Conservation (phyloP, 176 grass and related monocot species). For the Panicum miliaceum region DNA sequence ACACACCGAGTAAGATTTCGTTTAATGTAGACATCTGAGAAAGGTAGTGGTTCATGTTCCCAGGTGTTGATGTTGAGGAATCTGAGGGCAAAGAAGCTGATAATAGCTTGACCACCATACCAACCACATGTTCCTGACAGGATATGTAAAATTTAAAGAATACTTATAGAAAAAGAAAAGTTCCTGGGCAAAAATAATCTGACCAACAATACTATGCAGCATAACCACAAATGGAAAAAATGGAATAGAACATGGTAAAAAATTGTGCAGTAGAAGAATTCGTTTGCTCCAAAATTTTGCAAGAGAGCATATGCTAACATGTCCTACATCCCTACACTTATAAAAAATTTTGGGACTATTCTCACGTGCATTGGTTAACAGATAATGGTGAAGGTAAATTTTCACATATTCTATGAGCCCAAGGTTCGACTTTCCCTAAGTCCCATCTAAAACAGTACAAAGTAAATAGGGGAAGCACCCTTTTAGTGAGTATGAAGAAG, state of each 20-base stretch:
- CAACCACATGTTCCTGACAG: conserved; percentile 85
- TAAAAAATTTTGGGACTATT: background rate
- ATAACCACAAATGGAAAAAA: conserved; percentile 3
- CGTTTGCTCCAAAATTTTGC: background rate
- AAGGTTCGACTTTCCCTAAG: background rate
- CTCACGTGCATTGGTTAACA: background rate
- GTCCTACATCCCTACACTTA: background rate
- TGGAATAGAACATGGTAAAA: background rate
- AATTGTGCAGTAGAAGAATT: background rate
- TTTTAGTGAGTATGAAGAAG: background rate
- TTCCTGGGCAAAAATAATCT: conserved; percentile 9
- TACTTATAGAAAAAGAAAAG: background rate
- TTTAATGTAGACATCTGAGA: conserved; percentile 79
- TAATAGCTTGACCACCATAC: conserved; percentile 72
- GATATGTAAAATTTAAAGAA: conserved; percentile 38
- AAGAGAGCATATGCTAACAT: background rate
- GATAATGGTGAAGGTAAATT: background rate
- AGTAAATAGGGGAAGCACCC: conserved; percentile 9
- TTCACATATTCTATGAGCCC: background rate
- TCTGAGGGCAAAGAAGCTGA: conserved; percentile 72
- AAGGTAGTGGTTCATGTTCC: conserved; percentile 69
- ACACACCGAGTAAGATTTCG: conserved; percentile 79
- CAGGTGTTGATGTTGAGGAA: conserved; percentile 65
- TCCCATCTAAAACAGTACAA: conserved; percentile 3
- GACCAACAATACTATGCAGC: background rate